These are phyloP conservation scores for Fusarium veterinarium DNA, from an alignment of 2,329 filamentous ascomycete genomes.

Conservation along the genomic window DNA sequence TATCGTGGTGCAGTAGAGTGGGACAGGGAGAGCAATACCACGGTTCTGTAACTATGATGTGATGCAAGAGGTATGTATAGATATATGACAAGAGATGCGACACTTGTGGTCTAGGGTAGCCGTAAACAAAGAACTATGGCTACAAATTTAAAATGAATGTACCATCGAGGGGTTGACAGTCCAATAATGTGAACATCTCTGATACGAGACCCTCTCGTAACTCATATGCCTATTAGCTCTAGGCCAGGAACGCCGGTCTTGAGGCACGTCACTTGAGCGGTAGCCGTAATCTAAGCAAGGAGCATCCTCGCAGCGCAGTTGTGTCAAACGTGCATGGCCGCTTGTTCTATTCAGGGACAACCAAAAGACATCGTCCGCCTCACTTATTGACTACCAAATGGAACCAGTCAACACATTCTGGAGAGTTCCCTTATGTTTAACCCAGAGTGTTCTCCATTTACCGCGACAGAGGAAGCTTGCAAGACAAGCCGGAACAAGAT, in stretches of 20 bases:
- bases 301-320: constrained; percentile 10
- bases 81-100: not conserved
- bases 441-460: constrained; percentile 7
- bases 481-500: not conserved
- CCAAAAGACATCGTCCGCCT: not conserved
- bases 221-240: not conserved
- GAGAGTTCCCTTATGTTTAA: not conserved
- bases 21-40: not conserved
- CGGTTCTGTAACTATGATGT: not conserved
- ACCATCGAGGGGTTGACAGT: not conserved
- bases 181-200: not conserved
- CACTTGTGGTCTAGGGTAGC: constrained; percentile 24
- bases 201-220: not conserved
- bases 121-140: not conserved
- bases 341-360: not conserved
- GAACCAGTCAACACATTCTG: constrained; percentile 3
- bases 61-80: not conserved
- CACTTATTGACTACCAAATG: constrained; percentile 1
- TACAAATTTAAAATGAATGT: not conserved
- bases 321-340: constrained; percentile 1
- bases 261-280: not conserved
- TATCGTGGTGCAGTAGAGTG: constrained; percentile 3
- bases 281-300: constrained; percentile 1
- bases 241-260: not conserved
- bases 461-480: not conserved